Percentiles rank a stretch among this genome's conserved stretches.
Evolutionary conservation across 2,329 filamentous ascomycete genomes (phyloP).

Genomic region (Apiospora rasikravindrae): DNA sequence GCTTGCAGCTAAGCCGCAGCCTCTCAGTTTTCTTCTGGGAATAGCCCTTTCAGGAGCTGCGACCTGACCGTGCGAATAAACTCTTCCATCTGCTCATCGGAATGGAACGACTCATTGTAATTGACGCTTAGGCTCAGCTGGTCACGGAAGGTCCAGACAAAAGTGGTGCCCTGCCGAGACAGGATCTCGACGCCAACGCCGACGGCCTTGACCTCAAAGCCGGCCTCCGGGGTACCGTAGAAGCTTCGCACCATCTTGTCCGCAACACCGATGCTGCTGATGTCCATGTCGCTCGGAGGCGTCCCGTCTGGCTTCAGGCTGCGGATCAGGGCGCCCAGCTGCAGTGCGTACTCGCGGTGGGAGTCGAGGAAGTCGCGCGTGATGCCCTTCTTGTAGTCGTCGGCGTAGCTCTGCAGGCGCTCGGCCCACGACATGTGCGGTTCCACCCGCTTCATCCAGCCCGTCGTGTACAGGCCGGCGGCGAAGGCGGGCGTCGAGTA

Average conservation of each 20-base stretch:
- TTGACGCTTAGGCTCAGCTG: constrained; percentile 37
- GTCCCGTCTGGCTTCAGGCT: constrained; percentile 29
- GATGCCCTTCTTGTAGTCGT: constrained; percentile 31
- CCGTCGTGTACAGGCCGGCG: constrained; percentile 25
- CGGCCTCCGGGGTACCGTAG: constrained; percentile 30
- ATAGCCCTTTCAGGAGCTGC: constrained; percentile 25
- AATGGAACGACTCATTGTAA: constrained; percentile 41
- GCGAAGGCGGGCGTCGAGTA: constrained; percentile 34
- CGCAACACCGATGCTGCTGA: constrained; percentile 34
- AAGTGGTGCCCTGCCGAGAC: constrained; percentile 35
- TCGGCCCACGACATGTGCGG: constrained; percentile 16
- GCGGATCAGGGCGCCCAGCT: constrained; percentile 29
- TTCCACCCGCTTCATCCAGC: neutral
- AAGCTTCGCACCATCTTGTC: constrained; percentile 33
- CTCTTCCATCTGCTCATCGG: constrained; percentile 30
- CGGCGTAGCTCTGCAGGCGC: constrained; percentile 26
- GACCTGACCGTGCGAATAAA: constrained; percentile 34
- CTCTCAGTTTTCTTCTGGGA: neutral
- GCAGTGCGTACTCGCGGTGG: constrained; percentile 36
- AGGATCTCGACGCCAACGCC: constrained; percentile 40
- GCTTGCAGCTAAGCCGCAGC: neutral
- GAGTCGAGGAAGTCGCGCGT: constrained; percentile 31
- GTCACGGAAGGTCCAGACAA: constrained; percentile 41
- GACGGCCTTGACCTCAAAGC: constrained; percentile 25
- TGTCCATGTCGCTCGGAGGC: constrained; percentile 38